Percentiles rank a stretch among this genome's conserved stretches.
phyloP scores from a whole-genome alignment of 805 yeast species.

The Sungouiella blattae region DNA sequence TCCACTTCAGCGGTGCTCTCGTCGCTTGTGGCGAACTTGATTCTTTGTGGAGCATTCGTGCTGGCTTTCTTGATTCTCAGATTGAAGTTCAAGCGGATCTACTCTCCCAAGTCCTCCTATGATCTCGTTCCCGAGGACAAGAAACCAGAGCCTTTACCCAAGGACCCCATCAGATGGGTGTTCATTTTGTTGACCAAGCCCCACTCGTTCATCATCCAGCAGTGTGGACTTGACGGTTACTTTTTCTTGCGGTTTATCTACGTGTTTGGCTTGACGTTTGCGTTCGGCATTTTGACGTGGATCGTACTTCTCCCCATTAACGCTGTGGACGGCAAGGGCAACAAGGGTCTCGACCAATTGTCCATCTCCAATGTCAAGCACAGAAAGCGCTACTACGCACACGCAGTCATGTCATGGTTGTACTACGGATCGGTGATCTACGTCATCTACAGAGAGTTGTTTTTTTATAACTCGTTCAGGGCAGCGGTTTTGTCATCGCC shows the following conservation, averaged over 20 bases:
- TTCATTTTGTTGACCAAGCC: conserved; percentile 59
- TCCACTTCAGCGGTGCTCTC: conserved; percentile 69
- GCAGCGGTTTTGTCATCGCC: conserved; percentile 80
- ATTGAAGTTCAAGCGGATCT: conserved; percentile 64
- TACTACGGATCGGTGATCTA: conserved; percentile 69
- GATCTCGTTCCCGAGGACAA: conserved; percentile 52
- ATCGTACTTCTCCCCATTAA: conserved; percentile 81
- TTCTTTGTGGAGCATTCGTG: conserved; percentile 60
- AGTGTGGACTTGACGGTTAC: conserved; percentile 93
- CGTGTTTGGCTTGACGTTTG: conserved; percentile 48
- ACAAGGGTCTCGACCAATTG: conserved; percentile 68
- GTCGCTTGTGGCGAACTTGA: conserved; percentile 64
- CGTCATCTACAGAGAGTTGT: conserved; percentile 77
- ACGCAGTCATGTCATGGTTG: conserved; percentile 75
- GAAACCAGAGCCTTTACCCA: conserved; percentile 71
- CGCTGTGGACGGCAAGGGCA: conserved; percentile 61
- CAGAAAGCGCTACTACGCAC: conserved; percentile 73
- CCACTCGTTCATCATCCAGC: conserved; percentile 72
- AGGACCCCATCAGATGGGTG: conserved; percentile 71
- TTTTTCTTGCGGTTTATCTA: conserved; percentile 78
- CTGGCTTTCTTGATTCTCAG: conserved; percentile 63
- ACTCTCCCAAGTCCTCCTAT: conserved; percentile 75
- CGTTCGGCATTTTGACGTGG: conserved; percentile 47
- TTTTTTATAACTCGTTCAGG: conserved; percentile 71
- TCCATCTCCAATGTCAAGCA: conserved; percentile 72